These are phyloP conservation scores for Coniochaeta hoffmannii DNA, from an alignment of 2,329 filamentous ascomycete species.

Conservation along the genomic window DNA sequence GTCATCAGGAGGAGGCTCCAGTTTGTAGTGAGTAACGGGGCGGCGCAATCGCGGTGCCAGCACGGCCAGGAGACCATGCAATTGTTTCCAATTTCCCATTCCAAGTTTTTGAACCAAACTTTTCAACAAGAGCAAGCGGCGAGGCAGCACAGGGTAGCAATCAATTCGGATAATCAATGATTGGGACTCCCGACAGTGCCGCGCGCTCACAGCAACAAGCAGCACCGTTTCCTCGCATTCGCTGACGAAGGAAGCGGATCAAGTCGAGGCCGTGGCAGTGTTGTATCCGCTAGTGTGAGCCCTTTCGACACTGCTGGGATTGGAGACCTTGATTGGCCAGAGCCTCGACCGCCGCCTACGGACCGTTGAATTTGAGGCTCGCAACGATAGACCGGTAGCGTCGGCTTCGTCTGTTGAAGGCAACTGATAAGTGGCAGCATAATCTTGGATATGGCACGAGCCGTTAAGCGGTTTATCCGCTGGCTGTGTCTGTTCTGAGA, in stretches of 20 bases:
- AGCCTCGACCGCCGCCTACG: not conserved
- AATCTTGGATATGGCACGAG: not conserved
- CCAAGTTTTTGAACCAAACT: constrained; percentile 1
- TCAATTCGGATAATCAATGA: not conserved
- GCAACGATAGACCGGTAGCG: too few relatives aligned
- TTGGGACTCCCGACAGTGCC: not conserved
- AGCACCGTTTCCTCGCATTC: not conserved
- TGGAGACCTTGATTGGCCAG: not conserved
- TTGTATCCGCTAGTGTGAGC: not conserved
- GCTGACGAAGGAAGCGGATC: not conserved
- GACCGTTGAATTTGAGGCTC: not conserved
- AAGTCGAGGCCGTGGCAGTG: not conserved
- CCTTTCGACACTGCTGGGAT: not conserved
- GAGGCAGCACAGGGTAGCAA: not conserved
- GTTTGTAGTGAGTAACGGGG: too few relatives aligned
- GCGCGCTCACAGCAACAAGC: not conserved
- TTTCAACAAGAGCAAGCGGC: not conserved
- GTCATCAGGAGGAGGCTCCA: too few relatives aligned
- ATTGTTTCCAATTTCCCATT: constrained; percentile 2
- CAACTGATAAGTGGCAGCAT: not conserved
- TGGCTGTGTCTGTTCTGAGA: not conserved
- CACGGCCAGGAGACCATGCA: too few relatives aligned
- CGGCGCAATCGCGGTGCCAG: not conserved
- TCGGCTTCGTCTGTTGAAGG: not conserved
- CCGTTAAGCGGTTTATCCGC: not conserved